Conservation (phyloP, 441 rosid genomes). For the Capsella rubella region DNA sequence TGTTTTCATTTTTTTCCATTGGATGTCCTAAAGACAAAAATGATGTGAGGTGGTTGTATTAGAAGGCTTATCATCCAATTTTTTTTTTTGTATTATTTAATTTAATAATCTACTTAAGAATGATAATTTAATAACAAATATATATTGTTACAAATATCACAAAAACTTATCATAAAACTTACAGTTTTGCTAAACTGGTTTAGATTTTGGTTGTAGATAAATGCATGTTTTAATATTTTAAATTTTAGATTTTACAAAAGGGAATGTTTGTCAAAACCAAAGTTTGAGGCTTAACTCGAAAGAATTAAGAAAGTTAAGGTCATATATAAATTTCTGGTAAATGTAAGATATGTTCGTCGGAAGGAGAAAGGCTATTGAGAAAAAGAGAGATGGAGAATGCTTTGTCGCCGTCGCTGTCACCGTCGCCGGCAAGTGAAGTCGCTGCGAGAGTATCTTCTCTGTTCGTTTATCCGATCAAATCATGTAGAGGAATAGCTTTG, state of each 20-base stretch:
- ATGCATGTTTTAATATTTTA: background rate
- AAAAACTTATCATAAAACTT: too few species aligned
- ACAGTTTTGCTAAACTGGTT: too few species aligned
- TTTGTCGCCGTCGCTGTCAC: background rate
- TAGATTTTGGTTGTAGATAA: constrained; percentile 28
- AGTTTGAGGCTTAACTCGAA: background rate
- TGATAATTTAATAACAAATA: too few species aligned
- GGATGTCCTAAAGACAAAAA: too few species aligned
- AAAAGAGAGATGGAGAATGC: constrained; percentile 26
- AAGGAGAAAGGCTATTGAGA: background rate
- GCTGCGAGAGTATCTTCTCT: constrained; percentile 57
- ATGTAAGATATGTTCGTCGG: constrained; percentile 11
- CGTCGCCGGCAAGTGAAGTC: constrained; percentile 33
- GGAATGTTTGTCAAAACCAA: background rate
- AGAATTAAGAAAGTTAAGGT: background rate
- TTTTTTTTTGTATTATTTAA: too few species aligned
- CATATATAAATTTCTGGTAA: background rate
- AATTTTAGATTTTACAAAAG: too few species aligned
- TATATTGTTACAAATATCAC: too few species aligned
- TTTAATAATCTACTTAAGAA: too few species aligned
- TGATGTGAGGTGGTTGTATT: too few species aligned
- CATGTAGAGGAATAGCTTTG: constrained; percentile 81
- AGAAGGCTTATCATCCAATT: too few species aligned
- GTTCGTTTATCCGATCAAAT: constrained; percentile 79
- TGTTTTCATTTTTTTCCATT: too few species aligned